These are phyloP conservation scores for Wickerhamomyces alni DNA, from an alignment of 805 yeast genomes.

Conservation along the genomic window DNA sequence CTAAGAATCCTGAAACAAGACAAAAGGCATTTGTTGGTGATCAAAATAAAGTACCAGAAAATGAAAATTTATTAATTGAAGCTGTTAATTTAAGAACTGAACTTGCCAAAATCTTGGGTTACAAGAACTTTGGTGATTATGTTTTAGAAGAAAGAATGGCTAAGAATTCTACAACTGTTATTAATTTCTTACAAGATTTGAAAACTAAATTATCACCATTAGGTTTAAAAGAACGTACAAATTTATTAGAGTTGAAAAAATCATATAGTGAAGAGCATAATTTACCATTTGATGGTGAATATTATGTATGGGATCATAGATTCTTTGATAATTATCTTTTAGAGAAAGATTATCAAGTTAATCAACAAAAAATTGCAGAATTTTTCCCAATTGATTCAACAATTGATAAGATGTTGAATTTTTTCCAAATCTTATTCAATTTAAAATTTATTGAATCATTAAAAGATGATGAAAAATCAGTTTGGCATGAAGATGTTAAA, in stretches of 20 bases:
- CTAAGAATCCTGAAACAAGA: conserved; percentile 58
- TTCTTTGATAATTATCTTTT: conserved; percentile 61
- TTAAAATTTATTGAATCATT: conserved; percentile 53
- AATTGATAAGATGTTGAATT: conserved; percentile 58
- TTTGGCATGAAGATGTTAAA: conserved; percentile 79
- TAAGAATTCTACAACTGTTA: conserved; percentile 54
- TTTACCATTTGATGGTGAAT: conserved; percentile 32
- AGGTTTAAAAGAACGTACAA: conserved; percentile 48
- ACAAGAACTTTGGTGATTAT: conserved; percentile 61
- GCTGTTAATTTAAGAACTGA: conserved; percentile 58
- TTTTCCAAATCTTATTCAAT: conserved; percentile 65
- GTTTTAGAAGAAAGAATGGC: conserved; percentile 80
- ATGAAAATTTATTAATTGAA: conserved; percentile 52
- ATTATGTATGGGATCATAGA: conserved; percentile 69
- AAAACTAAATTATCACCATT: conserved; percentile 50
- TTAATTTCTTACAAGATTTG: conserved; percentile 57
- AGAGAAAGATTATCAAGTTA: conserved; percentile 66
- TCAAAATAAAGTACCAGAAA: conserved; percentile 61
- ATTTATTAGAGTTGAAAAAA: conserved; percentile 45
- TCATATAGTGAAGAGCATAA: conserved; percentile 43
- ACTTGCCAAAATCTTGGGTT: conserved; percentile 60
- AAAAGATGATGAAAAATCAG: conserved; percentile 31
- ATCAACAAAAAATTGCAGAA: conserved; percentile 64
- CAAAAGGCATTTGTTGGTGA: conserved; percentile 59
- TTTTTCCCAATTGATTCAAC: conserved; percentile 73